These are phyloP conservation scores for Epichloe amarillans DNA, from an alignment of 2,329 filamentous ascomycete genomes.

Conservation along the genomic window DNA sequence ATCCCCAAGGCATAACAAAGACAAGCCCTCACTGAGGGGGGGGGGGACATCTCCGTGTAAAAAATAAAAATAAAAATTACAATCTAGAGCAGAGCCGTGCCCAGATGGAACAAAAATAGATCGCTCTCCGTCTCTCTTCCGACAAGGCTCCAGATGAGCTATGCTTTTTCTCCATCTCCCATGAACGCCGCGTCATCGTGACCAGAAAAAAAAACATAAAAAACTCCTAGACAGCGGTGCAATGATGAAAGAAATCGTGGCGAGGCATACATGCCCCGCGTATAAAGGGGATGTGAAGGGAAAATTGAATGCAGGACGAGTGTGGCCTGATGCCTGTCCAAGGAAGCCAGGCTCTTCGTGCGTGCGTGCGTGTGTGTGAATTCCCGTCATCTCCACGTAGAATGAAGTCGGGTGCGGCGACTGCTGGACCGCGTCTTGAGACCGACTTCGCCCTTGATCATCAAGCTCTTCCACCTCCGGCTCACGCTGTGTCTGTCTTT, in stretches of 20 bases:
- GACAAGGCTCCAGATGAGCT: no score
- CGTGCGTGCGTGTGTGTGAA: neutral
- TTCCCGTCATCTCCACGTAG: slow-evolving; percentile 30
- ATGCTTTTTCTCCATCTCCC: no score
- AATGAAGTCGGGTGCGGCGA: slow-evolving; percentile 33
- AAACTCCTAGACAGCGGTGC: neutral
- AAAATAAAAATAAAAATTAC: no score
- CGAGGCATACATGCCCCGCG: neutral
- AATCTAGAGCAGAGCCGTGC: no score
- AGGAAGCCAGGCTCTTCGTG: neutral
- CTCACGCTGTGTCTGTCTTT: slow-evolving; percentile 44
- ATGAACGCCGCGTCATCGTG: neutral
- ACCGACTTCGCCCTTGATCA: slow-evolving; percentile 45
- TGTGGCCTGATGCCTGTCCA: slow-evolving; percentile 6
- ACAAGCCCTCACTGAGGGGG: no score
- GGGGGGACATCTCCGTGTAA: no score
- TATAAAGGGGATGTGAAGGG: neutral
- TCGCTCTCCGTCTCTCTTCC: no score
- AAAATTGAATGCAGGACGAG: neutral
- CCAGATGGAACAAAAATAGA: no score
- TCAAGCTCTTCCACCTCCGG: slow-evolving; percentile 49
- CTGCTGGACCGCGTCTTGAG: slow-evolving; percentile 35
- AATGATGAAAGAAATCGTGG: no score
- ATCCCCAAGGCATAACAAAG: no score
- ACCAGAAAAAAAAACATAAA: neutral